Base-by-base conservation (phyloP, 352 stramenopile species). In the Globisporangium polare region DNA sequence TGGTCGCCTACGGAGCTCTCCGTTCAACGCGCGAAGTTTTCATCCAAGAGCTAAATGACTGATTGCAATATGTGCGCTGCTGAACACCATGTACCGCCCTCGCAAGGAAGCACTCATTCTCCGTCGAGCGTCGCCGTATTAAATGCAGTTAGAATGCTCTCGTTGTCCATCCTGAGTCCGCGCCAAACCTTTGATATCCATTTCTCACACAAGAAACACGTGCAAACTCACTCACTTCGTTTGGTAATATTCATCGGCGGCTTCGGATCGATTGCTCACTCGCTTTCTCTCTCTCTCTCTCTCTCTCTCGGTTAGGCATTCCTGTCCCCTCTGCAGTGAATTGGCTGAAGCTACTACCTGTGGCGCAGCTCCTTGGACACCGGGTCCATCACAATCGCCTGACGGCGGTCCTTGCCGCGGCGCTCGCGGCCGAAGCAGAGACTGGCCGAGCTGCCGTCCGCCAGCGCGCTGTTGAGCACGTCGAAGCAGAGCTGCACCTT, bases 401-500 rank as follows among this genome's bases (percentile, higher is more conserved):
- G 80, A 53, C 80, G 83, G 45, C 83, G 80, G 63, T 88, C 80
- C 62, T 90, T 92, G 18, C 83, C 83, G 12, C 83, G 83, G 45
- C 78, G 80, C 33, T 80, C 74, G 9, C 83, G 75, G 7, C 80
- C 80, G 51, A 89, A 91, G 46, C 73, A 83, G 2, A 80, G 67
- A 0, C 66, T 69, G 37, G 73, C 65, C 0, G 63, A 60, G 27
- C 70, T 63, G 7, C 63, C 66, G 31, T 79, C 67, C 29, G 53
- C 60, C 17, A 72, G 62, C 13, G 53, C 66, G 0, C 69, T 71
- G 43, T 66, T 76, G 24, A 92, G 35, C 22, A 89, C 72, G 46
- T 90, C 83, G 13, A 89, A 70, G 64, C 83, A 92, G 20, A 81
- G 45, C 59, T 89, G 71, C 29, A 91, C 71, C 63, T 87, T 90